Conservation (phyloP, 768 basidiomycete species). For the Tylopilus sp. region DNA sequence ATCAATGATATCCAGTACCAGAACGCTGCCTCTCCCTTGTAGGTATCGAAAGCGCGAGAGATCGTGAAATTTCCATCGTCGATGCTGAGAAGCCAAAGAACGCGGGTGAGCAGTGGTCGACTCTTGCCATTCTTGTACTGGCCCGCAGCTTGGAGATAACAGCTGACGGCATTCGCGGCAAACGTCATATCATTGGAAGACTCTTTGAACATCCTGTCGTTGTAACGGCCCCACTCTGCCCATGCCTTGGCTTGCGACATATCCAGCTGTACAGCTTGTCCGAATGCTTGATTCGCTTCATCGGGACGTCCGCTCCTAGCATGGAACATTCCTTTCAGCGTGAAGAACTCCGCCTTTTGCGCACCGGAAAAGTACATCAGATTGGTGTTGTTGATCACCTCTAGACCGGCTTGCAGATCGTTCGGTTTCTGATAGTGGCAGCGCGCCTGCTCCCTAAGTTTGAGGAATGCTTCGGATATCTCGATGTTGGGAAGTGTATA, state of each 20-base stretch:
- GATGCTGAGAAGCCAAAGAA: conserved; percentile 94
- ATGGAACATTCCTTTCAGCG: conserved; percentile 98
- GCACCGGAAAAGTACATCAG: conserved; percentile 92
- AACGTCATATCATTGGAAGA: conserved; percentile 65
- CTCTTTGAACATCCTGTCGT: conserved; percentile 92
- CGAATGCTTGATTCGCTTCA: conserved; percentile 89
- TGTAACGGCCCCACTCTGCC: conserved; percentile 97
- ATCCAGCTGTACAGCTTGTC: conserved; percentile 94
- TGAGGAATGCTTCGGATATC: conserved; percentile 98
- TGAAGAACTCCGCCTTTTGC: conserved; percentile 99
- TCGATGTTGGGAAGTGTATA: conserved; percentile 99
- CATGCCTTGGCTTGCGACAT: conserved; percentile 94
- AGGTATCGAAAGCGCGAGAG: conserved; percentile 84
- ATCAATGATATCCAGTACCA: conserved; percentile 99
- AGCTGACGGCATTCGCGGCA: conserved; percentile 91
- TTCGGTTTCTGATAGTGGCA: conserved; percentile 96
- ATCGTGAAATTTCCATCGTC: conserved; percentile 75
- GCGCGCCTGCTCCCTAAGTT: conserved; percentile 96
- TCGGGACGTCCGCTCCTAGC: conserved; percentile 81
- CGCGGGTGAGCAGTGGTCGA: conserved; percentile 83
- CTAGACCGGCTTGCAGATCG: conserved; percentile 89
- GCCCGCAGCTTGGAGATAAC: conserved; percentile 96
- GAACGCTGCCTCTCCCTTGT: conserved; percentile 92
- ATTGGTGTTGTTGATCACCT: conserved; percentile 99
- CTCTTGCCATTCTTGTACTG: conserved; percentile 93